phyloP scores from a whole-genome alignment of 257 asterid species.

The Thymus quinquecostatus region DNA sequence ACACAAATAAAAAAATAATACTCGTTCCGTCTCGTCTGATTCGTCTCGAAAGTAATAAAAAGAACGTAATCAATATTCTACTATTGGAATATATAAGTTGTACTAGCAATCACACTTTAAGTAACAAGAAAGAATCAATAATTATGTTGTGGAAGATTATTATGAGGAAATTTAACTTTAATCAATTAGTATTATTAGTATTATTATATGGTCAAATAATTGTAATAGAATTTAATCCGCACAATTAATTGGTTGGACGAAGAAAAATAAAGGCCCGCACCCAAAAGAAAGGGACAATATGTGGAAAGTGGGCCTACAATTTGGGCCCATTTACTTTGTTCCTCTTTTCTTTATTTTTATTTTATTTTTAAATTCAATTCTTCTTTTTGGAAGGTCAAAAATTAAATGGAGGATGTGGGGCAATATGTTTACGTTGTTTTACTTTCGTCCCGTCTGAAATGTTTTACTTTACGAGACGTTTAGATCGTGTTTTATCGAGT shows the following conservation, averaged over 20 bases:
- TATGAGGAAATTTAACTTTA: constrained; percentile 24
- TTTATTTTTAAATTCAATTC: not conserved
- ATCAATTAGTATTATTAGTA: not conserved
- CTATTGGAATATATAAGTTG: no score
- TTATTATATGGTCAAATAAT: constrained; percentile 9
- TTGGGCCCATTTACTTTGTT: constrained; percentile 34
- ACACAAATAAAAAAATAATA: not conserved
- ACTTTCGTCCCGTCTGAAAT: no score
- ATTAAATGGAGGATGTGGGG: not conserved
- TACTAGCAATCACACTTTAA: not conserved
- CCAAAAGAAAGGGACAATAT: not conserved
- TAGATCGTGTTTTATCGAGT: no score
- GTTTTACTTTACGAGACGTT: no score
- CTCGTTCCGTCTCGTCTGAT: no score
- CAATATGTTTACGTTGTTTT: no score
- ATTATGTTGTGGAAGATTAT: constrained; percentile 27
- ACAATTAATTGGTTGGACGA: constrained; percentile 10
- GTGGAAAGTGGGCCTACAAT: constrained; percentile 30
- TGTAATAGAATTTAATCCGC: not conserved
- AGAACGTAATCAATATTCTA: no score
- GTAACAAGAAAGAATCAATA: constrained; percentile 11
- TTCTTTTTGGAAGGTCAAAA: not conserved
- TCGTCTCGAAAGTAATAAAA: no score
- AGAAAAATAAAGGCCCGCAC: constrained; percentile 29
- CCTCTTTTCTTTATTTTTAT: not conserved